phyloP scores from a whole-genome alignment of 2,329 filamentous ascomycete species.

The Tolypocladium ovalisporum region DNA sequence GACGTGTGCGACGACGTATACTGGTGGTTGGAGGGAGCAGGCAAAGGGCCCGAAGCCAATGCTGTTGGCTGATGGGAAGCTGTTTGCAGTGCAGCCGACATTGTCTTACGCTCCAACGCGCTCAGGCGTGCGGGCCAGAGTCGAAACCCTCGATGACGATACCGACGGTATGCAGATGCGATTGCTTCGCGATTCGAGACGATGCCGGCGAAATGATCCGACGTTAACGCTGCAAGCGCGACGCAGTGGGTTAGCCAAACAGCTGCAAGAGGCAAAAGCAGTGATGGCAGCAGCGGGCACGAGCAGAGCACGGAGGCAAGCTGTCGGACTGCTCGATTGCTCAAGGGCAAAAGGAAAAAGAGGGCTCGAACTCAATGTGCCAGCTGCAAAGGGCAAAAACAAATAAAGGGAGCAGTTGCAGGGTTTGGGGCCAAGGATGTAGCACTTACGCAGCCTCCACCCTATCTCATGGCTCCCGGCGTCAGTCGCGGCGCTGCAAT shows the following conservation, averaged over 20 bases:
- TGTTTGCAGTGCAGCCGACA: conserved; percentile 50
- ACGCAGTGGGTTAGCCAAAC: not conserved
- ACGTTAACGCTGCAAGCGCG: not conserved
- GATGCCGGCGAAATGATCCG: not conserved
- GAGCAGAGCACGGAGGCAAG: not conserved
- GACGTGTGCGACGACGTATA: conserved; percentile 42
- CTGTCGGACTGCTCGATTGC: not conserved
- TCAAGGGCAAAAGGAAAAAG: not conserved
- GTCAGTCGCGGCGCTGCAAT: conserved; percentile 16
- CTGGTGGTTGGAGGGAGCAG: conserved; percentile 36
- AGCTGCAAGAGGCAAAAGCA: not conserved
- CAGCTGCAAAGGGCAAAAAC: not conserved
- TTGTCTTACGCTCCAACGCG: conserved; percentile 15
- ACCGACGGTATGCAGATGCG: not conserved
- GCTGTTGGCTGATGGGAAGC: conserved; percentile 43
- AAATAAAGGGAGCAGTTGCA: conserved; percentile 3
- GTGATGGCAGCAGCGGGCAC: not conserved
- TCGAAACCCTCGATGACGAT: conserved; percentile 3
- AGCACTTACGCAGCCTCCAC: conserved; percentile 25
- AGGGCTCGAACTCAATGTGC: not conserved
- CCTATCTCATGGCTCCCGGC: conserved; percentile 32
- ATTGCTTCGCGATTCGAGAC: not conserved
- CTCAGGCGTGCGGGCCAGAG: conserved; percentile 2
- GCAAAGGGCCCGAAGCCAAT: conserved; percentile 36
- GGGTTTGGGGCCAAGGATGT: conserved; percentile 11